Percentiles rank a stretch among this genome's conserved stretches.
phyloP scores from a whole-genome alignment of 2,329 filamentous ascomycete species.

The Hymenoscyphus fraxineus region DNA sequence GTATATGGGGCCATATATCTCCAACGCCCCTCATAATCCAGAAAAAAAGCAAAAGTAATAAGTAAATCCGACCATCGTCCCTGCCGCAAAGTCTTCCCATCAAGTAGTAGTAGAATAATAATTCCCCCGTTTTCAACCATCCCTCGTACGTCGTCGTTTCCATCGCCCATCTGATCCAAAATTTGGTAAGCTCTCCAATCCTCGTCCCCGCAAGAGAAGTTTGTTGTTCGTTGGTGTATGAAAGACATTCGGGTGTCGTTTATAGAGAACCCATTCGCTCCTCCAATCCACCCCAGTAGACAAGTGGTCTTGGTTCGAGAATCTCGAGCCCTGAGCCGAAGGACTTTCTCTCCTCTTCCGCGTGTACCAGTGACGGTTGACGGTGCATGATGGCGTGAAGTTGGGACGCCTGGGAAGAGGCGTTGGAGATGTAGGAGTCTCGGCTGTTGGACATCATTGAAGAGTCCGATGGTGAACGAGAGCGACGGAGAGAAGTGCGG shows the following conservation, averaged over 20 bases:
- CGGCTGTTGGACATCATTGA: slow-evolving; percentile 30
- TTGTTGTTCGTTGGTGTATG: too few species aligned
- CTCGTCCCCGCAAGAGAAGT: not conserved
- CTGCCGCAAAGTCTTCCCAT: slow-evolving; percentile 18
- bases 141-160: not conserved
- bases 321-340: slow-evolving; percentile 53
- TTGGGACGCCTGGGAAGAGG: slow-evolving; percentile 38
- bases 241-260: not conserved
- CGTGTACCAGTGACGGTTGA: slow-evolving; percentile 54
- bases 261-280: slow-evolving; percentile 47
- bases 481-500: slow-evolving; percentile 51
- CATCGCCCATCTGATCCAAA: not conserved
- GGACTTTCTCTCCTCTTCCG: slow-evolving; percentile 54
- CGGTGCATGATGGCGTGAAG: slow-evolving; percentile 58
- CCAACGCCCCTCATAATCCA: slow-evolving; percentile 8
- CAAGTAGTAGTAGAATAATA: too few species aligned
- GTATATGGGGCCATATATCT: not conserved
- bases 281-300: slow-evolving; percentile 61
- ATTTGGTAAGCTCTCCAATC: not conserved
- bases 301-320: slow-evolving; percentile 58
- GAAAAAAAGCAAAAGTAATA: not conserved
- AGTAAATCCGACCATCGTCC: slow-evolving; percentile 11
- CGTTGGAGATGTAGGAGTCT: slow-evolving; percentile 42
- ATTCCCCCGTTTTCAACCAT: not conserved
- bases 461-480: slow-evolving; percentile 39